Evolutionary conservation across 495 filamentous ascomycete species (phyloP).

Genomic region (Aspergillus sclerotiicarbonarius): DNA sequence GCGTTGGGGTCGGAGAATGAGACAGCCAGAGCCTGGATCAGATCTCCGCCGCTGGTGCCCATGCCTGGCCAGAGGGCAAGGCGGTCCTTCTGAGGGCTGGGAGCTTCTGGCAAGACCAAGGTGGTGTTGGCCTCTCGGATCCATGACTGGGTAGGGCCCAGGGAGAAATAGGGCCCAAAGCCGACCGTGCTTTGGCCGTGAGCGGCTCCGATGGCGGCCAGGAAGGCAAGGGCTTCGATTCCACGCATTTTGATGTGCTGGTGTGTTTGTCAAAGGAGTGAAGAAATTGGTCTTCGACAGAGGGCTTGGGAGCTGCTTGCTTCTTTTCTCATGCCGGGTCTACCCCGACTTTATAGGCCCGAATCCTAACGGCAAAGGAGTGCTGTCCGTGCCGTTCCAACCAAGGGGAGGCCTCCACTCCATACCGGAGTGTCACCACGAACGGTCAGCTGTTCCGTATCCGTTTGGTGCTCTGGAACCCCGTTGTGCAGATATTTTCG

Average conservation of each 20-base stretch:
- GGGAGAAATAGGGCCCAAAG: slow-evolving; percentile 35
- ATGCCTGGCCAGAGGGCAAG: slow-evolving; percentile 39
- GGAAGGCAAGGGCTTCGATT: slow-evolving; percentile 11
- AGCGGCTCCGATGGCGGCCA: slow-evolving; percentile 16
- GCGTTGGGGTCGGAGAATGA: slow-evolving; percentile 31
- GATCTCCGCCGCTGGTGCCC: slow-evolving; percentile 37
- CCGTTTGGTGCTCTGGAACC: neutral
- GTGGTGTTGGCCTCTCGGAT: slow-evolving; percentile 37
- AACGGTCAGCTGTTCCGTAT: no score
- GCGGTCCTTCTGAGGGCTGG: slow-evolving; percentile 28
- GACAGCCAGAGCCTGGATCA: slow-evolving; percentile 37
- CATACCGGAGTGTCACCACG: neutral
- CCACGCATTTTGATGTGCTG: slow-evolving; percentile 1
- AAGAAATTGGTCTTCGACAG: neutral
- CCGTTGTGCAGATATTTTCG: neutral
- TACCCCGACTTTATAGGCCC: neutral
- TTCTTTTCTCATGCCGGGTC: neutral
- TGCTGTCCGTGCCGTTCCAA: neutral
- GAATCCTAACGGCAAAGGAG: neutral
- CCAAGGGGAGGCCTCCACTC: neutral
- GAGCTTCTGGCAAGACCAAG: slow-evolving; percentile 28
- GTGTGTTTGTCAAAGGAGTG: neutral
- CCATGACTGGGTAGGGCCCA: slow-evolving; percentile 33
- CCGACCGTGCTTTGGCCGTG: slow-evolving; percentile 22
- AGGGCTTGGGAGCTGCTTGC: neutral